Base-by-base conservation (phyloP, 768 basidiomycete genomes). In the Fomitopsis pulvina region DNA sequence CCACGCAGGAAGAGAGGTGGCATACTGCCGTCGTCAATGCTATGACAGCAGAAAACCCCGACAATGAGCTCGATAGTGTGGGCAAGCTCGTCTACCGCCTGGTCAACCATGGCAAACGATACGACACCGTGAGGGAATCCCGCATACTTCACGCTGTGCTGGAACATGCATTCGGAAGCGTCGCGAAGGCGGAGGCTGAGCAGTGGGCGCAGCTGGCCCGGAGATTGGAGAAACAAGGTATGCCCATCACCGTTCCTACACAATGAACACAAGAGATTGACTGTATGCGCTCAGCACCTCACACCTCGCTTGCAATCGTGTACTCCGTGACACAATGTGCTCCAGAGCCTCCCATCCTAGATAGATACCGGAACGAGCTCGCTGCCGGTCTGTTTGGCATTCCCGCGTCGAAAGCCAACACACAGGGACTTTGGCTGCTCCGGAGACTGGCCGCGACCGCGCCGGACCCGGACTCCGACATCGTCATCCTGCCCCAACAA, bases 281-380 rank as follows among this genome's bases (percentile, higher is more conserved):
- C 45, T 47, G 26, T 29, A 22, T 30, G 1, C n/a, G 14, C 25
- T 7, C 52, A 94, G 93, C 85, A 2, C 84, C 87, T 0, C 74
- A 82, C 58, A 77, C 85, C 0, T 74, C 84, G 0, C 73, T 90
- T 57, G 77, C 82, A 1, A 77, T 96, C 48, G 64, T 86, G 6
- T 67, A 74, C 8, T 77, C 83, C 2, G 67, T 92, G 37, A 75
- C 81, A 9, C 67, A 71, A 20, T 75, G 76, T 21, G 81, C 83
- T 0, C 73, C 81, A 1, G 92, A 93, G 55, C 80, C 81, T 7
- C 77, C 76, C 0, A 78, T 79, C 18, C 73, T 95, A 21, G 85
- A 88, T 57, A 76, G 90, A 18, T 87, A 86, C 60, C 79, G 93
- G 18, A 96, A 94, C 63, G 92, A 96, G 65, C 74, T 94, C 9